Percentiles rank a stretch among this genome's conserved stretches.
phyloP scores from a whole-genome alignment of 176 grass and related monocot genomes.

The Calamus simplicifolius region DNA sequence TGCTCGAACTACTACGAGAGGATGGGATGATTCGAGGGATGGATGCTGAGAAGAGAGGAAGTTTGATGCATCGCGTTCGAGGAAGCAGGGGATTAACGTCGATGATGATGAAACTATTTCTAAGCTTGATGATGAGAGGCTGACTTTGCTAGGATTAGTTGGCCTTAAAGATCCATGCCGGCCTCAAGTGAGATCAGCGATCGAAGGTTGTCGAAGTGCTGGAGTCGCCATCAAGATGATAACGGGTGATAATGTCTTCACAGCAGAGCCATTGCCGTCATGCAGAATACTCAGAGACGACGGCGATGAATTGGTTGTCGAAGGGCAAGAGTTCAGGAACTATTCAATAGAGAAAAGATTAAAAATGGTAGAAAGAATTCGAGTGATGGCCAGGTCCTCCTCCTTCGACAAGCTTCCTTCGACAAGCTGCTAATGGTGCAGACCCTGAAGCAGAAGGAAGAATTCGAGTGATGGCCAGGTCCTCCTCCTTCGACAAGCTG shows the following conservation, averaged over 20 bases:
- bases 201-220: constrained; percentile 35
- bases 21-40: too few relatives aligned
- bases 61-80: constrained; percentile 77
- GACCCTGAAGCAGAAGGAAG: constrained; percentile 60
- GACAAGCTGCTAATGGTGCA: constrained; percentile 74
- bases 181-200: constrained; percentile 51
- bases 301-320: constrained; percentile 35
- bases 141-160: constrained; percentile 66
- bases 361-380: constrained; percentile 37
- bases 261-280: constrained; percentile 57
- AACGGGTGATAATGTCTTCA: constrained; percentile 80
- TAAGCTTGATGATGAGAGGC: constrained; percentile 37
- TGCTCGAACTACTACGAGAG: constrained; percentile 39
- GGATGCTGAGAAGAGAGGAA: too few relatives aligned
- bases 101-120: neutral
- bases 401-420: too few relatives aligned
- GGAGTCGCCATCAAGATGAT: constrained; percentile 81
- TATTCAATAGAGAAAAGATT: constrained; percentile 41
- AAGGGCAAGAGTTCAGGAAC: constrained; percentile 67
- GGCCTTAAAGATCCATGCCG: constrained; percentile 83
- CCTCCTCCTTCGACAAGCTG: too few relatives aligned
- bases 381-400: constrained; percentile 54
- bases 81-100: neutral
- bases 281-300: constrained; percentile 46
- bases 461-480: too few relatives aligned